Percentiles rank a stretch among this genome's conserved stretches.
Evolutionary conservation across 2,329 filamentous ascomycete genomes (phyloP).

Genomic region (Fusarium brachygibbosum): DNA sequence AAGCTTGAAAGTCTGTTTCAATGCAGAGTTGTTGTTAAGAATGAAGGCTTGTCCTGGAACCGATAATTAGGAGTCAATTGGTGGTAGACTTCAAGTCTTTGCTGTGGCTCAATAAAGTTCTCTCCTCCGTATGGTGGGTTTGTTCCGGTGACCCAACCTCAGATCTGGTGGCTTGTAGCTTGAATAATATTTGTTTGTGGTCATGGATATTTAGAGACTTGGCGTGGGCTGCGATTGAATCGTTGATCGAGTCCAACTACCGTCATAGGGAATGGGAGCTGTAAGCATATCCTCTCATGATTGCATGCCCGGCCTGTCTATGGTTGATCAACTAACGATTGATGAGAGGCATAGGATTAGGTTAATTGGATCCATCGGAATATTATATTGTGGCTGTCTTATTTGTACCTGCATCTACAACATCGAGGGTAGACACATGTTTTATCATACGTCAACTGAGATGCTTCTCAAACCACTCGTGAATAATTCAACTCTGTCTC

Average conservation of each 20-base stretch:
- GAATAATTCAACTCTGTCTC: not conserved
- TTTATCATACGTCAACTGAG: not conserved
- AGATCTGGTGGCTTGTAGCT: constrained; percentile 28
- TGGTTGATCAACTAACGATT: not conserved
- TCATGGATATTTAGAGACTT: not conserved
- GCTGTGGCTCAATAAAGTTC: not conserved
- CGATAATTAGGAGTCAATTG: constrained; percentile 4
- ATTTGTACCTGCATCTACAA: not conserved
- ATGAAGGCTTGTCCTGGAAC: constrained; percentile 25
- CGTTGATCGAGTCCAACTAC: not conserved
- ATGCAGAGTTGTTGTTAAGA: constrained; percentile 9
- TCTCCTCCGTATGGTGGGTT: constrained; percentile 3
- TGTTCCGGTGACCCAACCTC: constrained; percentile 14
- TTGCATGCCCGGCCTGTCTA: not conserved
- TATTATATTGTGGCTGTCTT: not conserved
- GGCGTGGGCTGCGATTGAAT: not conserved
- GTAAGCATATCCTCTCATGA: not conserved
- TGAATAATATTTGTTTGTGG: constrained; percentile 6
- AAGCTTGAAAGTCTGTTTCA: constrained; percentile 2
- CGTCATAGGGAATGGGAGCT: not conserved
- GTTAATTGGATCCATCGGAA: not conserved
- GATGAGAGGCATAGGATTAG: not conserved
- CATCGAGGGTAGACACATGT: not conserved
- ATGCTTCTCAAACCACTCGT: not conserved
- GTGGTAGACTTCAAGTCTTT: not conserved